Conservation (phyloP, 176 grass and related monocot genomes). For the Eleusine coracana region DNA sequence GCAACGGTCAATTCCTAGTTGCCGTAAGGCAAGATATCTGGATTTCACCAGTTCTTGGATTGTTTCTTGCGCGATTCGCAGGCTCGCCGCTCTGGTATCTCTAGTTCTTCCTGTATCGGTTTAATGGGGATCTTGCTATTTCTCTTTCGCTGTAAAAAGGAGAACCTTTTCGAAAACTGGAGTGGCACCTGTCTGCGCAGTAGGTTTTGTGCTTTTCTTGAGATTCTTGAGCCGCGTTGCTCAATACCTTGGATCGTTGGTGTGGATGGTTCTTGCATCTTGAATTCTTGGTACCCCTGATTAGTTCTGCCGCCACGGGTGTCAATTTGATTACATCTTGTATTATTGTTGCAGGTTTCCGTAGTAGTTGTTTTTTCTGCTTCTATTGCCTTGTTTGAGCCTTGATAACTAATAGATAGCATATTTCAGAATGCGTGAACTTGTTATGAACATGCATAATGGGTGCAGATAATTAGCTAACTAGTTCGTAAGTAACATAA, state of each 20-base stretch:
- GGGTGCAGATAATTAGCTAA: too few relatives aligned
- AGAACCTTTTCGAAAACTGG: not conserved
- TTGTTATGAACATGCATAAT: not conserved
- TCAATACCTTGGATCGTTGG: not conserved
- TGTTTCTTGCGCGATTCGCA: not conserved
- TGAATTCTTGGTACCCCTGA: not conserved
- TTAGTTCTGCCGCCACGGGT: not conserved
- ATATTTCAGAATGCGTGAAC: not conserved
- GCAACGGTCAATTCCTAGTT: not conserved
- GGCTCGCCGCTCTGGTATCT: not conserved
- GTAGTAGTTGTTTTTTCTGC: not conserved
- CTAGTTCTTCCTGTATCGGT: not conserved
- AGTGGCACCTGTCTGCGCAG: not conserved
- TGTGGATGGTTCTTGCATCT: not conserved
- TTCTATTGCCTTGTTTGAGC: not conserved
- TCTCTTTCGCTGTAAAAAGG: constrained; percentile 1
- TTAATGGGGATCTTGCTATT: constrained; percentile 10
- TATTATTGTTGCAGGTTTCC: constrained; percentile 1
- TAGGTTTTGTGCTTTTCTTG: not conserved
- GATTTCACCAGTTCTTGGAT: not conserved
- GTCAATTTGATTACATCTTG: not conserved
- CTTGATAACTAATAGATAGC: not conserved
- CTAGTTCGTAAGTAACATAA: too few relatives aligned
- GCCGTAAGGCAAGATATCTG: not conserved
- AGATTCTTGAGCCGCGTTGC: not conserved